Evolutionary conservation across 2,329 filamentous ascomycete species (phyloP).

Genomic region (Fusarium albosuccineum): DNA sequence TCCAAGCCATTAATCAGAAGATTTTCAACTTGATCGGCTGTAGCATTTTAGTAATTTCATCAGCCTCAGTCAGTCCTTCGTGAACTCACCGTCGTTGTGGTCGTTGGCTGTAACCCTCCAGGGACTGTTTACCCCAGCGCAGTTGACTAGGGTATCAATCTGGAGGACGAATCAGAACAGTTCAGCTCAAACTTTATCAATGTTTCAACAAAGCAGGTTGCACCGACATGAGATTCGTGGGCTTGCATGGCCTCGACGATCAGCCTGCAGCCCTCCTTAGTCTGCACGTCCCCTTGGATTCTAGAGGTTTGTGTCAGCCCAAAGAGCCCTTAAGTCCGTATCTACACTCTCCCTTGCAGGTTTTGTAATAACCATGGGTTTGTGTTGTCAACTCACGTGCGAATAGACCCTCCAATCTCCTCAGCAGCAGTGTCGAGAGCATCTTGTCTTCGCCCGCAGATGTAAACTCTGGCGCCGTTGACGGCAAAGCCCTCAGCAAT

Average conservation of each 20-base stretch:
- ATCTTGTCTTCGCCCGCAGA: slow-evolving; percentile 58
- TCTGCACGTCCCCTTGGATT: slow-evolving; percentile 46
- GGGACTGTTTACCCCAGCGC: background rate
- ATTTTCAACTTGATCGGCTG: slow-evolving; percentile 1
- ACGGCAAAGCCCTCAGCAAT: slow-evolving; percentile 57
- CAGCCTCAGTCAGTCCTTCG: background rate
- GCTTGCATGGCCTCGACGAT: slow-evolving; percentile 39
- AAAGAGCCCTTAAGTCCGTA: too few species aligned
- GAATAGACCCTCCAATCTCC: slow-evolving; percentile 39
- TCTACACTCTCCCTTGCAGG: too few species aligned
- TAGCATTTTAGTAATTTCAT: background rate
- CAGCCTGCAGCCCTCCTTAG: slow-evolving; percentile 42
- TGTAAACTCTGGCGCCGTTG: slow-evolving; percentile 62
- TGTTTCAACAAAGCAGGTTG: background rate
- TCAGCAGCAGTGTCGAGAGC: slow-evolving; percentile 53
- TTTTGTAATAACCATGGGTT: too few species aligned
- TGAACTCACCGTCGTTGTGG: background rate
- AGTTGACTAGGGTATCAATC: slow-evolving; percentile 3
- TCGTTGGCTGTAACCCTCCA: slow-evolving; percentile 2
- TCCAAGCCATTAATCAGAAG: background rate
- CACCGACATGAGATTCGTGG: slow-evolving; percentile 35
- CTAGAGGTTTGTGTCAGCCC: slow-evolving; percentile 4
- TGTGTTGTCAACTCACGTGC: slow-evolving; percentile 19
- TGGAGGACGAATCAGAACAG: background rate
- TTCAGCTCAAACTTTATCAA: background rate